Evolutionary conservation across 1,139 yeast genomes (phyloP).

Genomic region (Saccharomyces pastorianus): DNA sequence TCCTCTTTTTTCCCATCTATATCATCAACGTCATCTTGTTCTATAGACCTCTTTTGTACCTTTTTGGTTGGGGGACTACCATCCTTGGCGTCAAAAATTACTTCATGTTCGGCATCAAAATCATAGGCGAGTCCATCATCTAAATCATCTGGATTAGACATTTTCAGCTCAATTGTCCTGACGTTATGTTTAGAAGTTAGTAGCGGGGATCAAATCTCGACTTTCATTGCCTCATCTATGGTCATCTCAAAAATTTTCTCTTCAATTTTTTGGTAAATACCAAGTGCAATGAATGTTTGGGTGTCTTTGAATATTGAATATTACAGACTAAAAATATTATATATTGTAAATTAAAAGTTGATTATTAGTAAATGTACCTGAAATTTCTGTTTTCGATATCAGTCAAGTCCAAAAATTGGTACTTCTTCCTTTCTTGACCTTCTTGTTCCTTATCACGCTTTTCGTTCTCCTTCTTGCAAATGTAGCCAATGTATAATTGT

Average conservation of each 20-base stretch:
- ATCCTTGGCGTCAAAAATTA: conserved; percentile 6
- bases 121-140: conserved; percentile 30
- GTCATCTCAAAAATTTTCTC: neutral
- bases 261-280: neutral
- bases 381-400: conserved; percentile 59
- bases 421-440: conserved; percentile 23
- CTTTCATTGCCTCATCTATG: neutral
- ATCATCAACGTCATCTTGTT: conserved; percentile 5
- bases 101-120: conserved; percentile 13
- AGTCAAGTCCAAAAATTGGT: conserved; percentile 57
- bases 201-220: neutral
- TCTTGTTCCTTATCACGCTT: conserved; percentile 36
- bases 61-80: neutral
- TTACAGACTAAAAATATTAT: neutral
- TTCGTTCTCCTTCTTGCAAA: conserved; percentile 36
- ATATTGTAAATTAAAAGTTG: neutral
- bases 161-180: conserved; percentile 4
- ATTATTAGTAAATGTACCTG: conserved; percentile 37
- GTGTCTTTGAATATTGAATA: neutral
- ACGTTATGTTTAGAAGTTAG: neutral
- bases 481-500: conserved; percentile 33
- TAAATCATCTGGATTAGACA: conserved; percentile 30
- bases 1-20: conserved; percentile 4
- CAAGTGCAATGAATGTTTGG: neutral
- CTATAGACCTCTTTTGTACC: conserved; percentile 6